Conservation (phyloP, 2,329 filamentous ascomycete genomes). For the Pseudogymnoascus sp. region DNA sequence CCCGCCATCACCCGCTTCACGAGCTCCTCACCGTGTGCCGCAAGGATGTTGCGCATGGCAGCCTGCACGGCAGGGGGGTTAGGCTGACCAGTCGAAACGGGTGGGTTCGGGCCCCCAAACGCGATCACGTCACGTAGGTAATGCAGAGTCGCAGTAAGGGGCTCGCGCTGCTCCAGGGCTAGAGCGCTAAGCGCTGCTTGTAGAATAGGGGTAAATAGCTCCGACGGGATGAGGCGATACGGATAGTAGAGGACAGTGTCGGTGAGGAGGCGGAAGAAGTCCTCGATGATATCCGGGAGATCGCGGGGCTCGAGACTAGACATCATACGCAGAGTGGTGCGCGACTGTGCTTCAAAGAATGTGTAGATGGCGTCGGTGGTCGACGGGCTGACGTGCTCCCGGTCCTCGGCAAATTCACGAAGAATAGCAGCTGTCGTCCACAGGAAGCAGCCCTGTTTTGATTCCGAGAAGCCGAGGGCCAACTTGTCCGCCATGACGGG, state of each 20-base stretch:
- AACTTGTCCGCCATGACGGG: slow-evolving; percentile 82
- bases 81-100: slow-evolving; percentile 47
- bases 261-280: slow-evolving; percentile 86
- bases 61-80: slow-evolving; percentile 62
- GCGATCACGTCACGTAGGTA: slow-evolving; percentile 86
- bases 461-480: slow-evolving; percentile 72
- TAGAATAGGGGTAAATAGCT: slow-evolving; percentile 73
- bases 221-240: slow-evolving; percentile 69
- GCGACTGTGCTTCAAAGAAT: slow-evolving; percentile 91
- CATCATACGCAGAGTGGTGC: slow-evolving; percentile 79
- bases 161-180: slow-evolving; percentile 82
- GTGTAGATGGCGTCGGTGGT: slow-evolving; percentile 82
- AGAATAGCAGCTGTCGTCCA: slow-evolving; percentile 95
- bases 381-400: slow-evolving; percentile 71
- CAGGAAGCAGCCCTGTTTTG: slow-evolving; percentile 91
- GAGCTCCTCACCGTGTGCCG: slow-evolving; percentile 63
- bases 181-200: slow-evolving; percentile 80
- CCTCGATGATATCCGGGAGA: slow-evolving; percentile 51
- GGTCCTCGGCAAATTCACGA: slow-evolving; percentile 86
- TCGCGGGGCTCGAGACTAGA: slow-evolving; percentile 63
- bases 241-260: slow-evolving; percentile 93
- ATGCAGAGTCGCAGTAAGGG: slow-evolving; percentile 82
- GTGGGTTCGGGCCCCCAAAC: slow-evolving; percentile 72
- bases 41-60: slow-evolving; percentile 63
- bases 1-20: slow-evolving; percentile 87